Evolutionary conservation across 345 rosid species (phyloP).

Genomic region (Linum trigynum): DNA sequence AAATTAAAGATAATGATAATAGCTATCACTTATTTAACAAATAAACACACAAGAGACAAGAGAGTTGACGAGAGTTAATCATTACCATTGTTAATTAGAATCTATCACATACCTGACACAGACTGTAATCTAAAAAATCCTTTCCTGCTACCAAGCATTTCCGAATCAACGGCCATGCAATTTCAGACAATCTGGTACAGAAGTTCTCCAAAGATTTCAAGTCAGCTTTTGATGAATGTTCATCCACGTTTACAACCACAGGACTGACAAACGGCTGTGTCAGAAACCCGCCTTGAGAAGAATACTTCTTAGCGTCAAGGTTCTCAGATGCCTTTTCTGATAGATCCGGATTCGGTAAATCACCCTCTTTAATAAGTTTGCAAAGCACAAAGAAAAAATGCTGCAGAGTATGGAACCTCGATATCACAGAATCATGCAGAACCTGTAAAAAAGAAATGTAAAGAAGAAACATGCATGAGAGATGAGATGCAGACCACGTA

Average conservation of each 20-base stretch:
- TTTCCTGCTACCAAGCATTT: conserved; percentile 81
- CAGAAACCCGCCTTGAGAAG: conserved; percentile 80
- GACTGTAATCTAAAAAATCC: conserved; percentile 53
- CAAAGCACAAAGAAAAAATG: conserved; percentile 69
- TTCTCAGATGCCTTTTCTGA: conserved; percentile 29
- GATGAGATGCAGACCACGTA: neutral
- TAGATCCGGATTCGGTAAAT: conserved; percentile 25
- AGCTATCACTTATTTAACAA: too few species aligned
- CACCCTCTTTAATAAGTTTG: conserved; percentile 62
- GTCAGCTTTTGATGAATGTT: conserved; percentile 26
- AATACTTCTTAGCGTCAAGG: conserved; percentile 23
- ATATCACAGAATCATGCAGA: conserved; percentile 47
- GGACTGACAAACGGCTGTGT: conserved; percentile 48
- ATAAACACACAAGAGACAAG: conserved; percentile 2
- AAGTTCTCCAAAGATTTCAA: conserved; percentile 37
- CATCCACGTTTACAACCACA: conserved; percentile 24
- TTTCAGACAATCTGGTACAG: conserved; percentile 43
- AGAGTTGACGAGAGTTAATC: conserved; percentile 6
- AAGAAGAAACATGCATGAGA: conserved; percentile 5
- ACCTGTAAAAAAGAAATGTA: conserved; percentile 38
- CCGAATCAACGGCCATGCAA: conserved; percentile 53
- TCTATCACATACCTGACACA: conserved; percentile 60
- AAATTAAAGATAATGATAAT: too few species aligned
- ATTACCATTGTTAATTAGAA: neutral
- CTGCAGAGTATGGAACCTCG: conserved; percentile 68